A percentile compares a stretch with the other conserved stretches of the same genome.
Evolutionary conservation across 2,329 filamentous ascomycete genomes (phyloP).

Genomic region (Colletotrichum orchidophilum): DNA sequence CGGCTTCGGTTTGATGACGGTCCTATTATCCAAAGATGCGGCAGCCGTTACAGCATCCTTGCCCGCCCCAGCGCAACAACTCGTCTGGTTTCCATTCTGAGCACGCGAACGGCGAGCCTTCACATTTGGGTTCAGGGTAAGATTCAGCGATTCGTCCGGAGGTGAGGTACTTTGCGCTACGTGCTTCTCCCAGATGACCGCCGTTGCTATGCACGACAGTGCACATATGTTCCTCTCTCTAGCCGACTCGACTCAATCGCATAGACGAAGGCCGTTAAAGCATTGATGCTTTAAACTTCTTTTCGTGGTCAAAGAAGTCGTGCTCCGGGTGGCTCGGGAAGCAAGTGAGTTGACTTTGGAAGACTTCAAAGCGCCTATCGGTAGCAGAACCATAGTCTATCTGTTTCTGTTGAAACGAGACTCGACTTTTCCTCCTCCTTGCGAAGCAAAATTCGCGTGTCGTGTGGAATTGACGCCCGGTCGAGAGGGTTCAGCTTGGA

Average conservation of each 20-base stretch:
- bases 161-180: slow-evolving; percentile 1
- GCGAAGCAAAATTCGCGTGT: background rate
- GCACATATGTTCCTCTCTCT: background rate
- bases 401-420: slow-evolving; percentile 13
- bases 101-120: background rate
- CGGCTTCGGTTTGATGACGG: slow-evolving; percentile 1
- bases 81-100: background rate
- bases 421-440: background rate
- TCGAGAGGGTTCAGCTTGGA: background rate
- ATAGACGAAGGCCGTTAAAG: background rate
- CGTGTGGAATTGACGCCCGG: slow-evolving; percentile 4
- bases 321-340: slow-evolving; percentile 19
- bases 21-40: background rate
- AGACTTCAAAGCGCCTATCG: slow-evolving; percentile 7
- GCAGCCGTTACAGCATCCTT: slow-evolving; percentile 13
- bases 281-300: slow-evolving; percentile 6
- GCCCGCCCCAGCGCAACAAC: background rate
- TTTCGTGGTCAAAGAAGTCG: background rate
- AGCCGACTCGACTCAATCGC: background rate
- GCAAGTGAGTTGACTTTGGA: background rate
- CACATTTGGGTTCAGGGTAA: background rate
- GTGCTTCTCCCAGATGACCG: slow-evolving; percentile 1
- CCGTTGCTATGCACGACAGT: background rate
- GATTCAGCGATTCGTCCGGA: slow-evolving; percentile 5
- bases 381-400: background rate